Percentiles rank a stretch among this genome's conserved stretches.
These are phyloP conservation scores for Cicer cuneatum DNA, from an alignment of 306 rosid species.

Conservation along the genomic window DNA sequence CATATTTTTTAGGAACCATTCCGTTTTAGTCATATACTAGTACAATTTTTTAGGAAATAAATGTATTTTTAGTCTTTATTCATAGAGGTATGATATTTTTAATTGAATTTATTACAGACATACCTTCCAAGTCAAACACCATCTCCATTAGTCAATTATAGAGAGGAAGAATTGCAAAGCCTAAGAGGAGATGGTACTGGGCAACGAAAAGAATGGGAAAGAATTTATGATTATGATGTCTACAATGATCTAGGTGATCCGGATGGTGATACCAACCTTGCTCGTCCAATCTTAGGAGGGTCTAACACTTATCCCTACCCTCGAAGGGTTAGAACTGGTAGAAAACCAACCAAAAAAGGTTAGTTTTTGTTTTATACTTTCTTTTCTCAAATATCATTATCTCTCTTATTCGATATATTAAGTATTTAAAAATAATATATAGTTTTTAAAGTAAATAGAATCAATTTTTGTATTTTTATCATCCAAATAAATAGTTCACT, in stretches of 20 bases:
- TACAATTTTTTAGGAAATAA: too few relatives aligned
- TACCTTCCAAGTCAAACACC: constrained; percentile 28
- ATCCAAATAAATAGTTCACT: too few relatives aligned
- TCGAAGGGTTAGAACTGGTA: constrained; percentile 20
- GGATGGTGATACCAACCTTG: not conserved
- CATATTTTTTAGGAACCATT: too few relatives aligned
- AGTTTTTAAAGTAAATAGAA: too few relatives aligned
- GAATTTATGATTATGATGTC: constrained; percentile 18
- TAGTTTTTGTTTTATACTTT: not conserved
- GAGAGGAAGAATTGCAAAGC: constrained; percentile 8
- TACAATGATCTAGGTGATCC: not conserved
- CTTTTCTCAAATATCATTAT: too few relatives aligned
- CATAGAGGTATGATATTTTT: too few relatives aligned
- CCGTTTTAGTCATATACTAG: too few relatives aligned
- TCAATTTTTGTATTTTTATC: too few relatives aligned
- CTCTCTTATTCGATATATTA: too few relatives aligned
- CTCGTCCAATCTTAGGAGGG: not conserved
- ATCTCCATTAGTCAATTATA: not conserved
- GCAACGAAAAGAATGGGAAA: not conserved
- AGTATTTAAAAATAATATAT: too few relatives aligned
- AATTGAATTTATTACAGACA: not conserved
- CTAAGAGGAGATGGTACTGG: constrained; percentile 15
- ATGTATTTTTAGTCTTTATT: too few relatives aligned
- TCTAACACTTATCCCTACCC: constrained; percentile 1
- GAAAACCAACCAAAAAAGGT: constrained; percentile 21